Evolutionary conservation across 495 filamentous ascomycete genomes (phyloP).

Genomic region (Annulohypoxylon moriforme): DNA sequence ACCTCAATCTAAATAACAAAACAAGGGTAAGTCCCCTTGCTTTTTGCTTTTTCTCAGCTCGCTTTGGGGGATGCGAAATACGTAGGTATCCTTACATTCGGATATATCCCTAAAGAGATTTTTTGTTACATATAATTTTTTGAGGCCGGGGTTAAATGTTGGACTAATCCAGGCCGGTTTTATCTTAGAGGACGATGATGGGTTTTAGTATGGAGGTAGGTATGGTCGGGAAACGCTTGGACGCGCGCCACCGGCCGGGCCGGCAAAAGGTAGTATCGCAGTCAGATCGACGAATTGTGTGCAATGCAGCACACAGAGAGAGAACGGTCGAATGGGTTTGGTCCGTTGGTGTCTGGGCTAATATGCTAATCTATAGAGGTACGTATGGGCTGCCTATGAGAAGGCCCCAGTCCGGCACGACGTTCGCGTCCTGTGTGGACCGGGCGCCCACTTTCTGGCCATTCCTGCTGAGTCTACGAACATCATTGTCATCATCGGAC

Average conservation of each 20-base stretch:
- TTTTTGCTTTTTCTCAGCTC: background rate
- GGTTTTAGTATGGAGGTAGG: slow-evolving; percentile 7
- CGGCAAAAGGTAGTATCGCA: slow-evolving; percentile 36
- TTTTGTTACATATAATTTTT: background rate
- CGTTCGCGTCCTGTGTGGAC: slow-evolving; percentile 9
- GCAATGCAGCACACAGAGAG: slow-evolving; percentile 17
- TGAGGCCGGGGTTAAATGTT: background rate
- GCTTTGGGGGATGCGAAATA: background rate
- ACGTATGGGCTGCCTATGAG: slow-evolving; percentile 24
- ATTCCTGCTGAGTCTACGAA: slow-evolving; percentile 4
- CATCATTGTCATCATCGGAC: slow-evolving; percentile 13
- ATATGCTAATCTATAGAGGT: slow-evolving; percentile 20
- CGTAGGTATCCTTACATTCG: background rate
- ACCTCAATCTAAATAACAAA: slow-evolving; percentile 10
- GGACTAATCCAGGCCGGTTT: background rate
- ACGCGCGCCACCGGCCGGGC: slow-evolving; percentile 21
- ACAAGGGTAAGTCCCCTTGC: slow-evolving; percentile 5
- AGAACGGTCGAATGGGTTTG: slow-evolving; percentile 8
- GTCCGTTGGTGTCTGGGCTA: slow-evolving; percentile 6
- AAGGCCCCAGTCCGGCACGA: slow-evolving; percentile 20
- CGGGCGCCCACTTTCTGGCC: slow-evolving; percentile 1
- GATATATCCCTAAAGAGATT: background rate
- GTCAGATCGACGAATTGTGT: slow-evolving; percentile 37
- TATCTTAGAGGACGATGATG: background rate
- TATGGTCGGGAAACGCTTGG: slow-evolving; percentile 10